phyloP scores from a whole-genome alignment of 768 basidiomycete species.

The Mycena kentingensis region DNA sequence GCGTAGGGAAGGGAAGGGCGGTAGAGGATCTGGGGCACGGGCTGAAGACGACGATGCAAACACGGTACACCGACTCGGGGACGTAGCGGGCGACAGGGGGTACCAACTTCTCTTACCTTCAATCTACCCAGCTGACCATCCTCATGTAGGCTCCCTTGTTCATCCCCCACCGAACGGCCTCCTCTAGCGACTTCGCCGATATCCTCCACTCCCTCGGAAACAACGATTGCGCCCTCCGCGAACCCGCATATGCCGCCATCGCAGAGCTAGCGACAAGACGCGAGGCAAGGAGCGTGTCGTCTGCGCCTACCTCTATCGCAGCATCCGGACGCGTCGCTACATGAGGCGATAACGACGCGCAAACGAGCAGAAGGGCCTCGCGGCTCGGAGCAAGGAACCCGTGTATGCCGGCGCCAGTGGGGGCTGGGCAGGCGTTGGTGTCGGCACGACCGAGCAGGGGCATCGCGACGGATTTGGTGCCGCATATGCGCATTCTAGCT shows the following conservation, averaged over 20 bases:
- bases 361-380: background rate
- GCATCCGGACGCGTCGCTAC: constrained; percentile 16
- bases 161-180: constrained; percentile 47
- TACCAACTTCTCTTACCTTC: constrained; percentile 43
- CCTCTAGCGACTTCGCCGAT: constrained; percentile 64
- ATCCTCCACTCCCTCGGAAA: constrained; percentile 68
- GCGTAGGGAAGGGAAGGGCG: constrained; percentile 17
- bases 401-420: constrained; percentile 10
- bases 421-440: constrained; percentile 9
- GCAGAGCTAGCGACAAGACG: constrained; percentile 10
- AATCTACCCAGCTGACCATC: constrained; percentile 12
- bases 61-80: constrained; percentile 57
- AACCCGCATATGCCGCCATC: constrained; percentile 35
- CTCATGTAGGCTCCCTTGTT: constrained; percentile 31
- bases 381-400: constrained; percentile 1
- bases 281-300: constrained; percentile 12
- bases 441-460: background rate
- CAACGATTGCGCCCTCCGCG: constrained; percentile 56
- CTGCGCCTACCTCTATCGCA: constrained; percentile 2
- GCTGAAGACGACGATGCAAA: constrained; percentile 99
- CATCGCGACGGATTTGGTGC: background rate
- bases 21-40: constrained; percentile 27
- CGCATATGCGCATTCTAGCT: background rate
- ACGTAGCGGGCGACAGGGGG: constrained; percentile 65
- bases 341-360: constrained; percentile 22